phyloP scores from a whole-genome alignment of 2,329 filamentous ascomycete genomes.

The Dothideomycetidae sp. region DNA sequence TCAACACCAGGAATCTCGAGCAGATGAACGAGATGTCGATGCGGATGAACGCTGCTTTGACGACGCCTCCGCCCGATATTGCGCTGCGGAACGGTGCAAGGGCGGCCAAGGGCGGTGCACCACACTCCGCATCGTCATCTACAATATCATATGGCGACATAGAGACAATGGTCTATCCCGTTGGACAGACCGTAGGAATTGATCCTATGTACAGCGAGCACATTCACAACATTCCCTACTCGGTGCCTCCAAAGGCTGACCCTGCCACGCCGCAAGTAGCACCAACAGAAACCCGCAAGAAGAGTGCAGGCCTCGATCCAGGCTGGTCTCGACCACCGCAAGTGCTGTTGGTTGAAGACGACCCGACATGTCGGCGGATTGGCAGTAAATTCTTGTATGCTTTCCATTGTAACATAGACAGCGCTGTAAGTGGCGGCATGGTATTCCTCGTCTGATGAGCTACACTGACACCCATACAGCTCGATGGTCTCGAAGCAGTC shows the following conservation, averaged over 20 bases:
- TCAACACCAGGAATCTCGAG: conserved; percentile 50
- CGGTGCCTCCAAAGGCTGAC: conserved; percentile 51
- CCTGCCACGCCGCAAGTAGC: conserved; percentile 27
- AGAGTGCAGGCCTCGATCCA: conserved; percentile 46
- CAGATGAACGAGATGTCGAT: conserved; percentile 47
- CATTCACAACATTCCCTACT: conserved; percentile 85
- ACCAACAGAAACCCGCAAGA: conserved; percentile 42
- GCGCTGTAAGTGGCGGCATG: conserved; percentile 42
- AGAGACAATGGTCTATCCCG: conserved; percentile 72
- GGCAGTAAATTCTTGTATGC: conserved; percentile 53
- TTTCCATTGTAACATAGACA: conserved; percentile 49
- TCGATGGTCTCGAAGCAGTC: conserved; percentile 81
- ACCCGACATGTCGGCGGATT: conserved; percentile 51
- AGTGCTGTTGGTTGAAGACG: conserved; percentile 81
- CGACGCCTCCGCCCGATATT: conserved; percentile 43
- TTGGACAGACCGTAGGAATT: conserved; percentile 80
- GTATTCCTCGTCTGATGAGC: no score
- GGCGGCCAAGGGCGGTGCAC: conserved; percentile 27
- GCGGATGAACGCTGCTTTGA: conserved; percentile 40
- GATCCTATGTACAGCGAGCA: conserved; percentile 91
- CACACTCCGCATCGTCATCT: conserved; percentile 35
- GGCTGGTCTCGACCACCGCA: conserved; percentile 56
- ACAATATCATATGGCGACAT: conserved; percentile 44
- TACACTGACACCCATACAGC: no score
- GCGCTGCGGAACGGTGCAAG: conserved; percentile 32